Evolutionary conservation across 192 early-diverging fungal genomes (phyloP), one percentile per base, ranked within the genome.

Genomic region (Umbelopsis isabellina): DNA sequence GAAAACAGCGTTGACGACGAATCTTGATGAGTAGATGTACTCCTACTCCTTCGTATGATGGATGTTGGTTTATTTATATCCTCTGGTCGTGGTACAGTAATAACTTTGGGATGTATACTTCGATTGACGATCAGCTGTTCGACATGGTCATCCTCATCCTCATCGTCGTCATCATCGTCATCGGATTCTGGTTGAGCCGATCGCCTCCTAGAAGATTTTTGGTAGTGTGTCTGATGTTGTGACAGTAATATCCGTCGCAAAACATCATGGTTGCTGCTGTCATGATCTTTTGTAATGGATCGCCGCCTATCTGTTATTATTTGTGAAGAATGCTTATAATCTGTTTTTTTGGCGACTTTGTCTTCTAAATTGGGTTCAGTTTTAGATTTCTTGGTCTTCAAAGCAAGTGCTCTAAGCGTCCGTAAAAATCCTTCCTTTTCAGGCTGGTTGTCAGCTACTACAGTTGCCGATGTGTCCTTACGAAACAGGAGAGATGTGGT

Each of bases 241-340:
- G 55, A 16, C 27, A 61, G 27, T 33, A 61, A 33, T 35, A 61
- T 35, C 16, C 55, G 21, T 35, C 55, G 27, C n/a, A 61, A 61
- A 35, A 61, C 55, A 25, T 61, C 55, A 61, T 61, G 55, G 30
- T 61, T 61, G 18, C 37, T 61, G 16, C 27, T 61, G 55, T 61
- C 55, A n/a, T 61, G 55, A 30, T 61, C 55, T 61, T 61, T 61
- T 61, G 55, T 61, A 37, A 61, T 35, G 25, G 55, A 61, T 61
- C 55, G 55, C 30, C 55, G 27, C 30, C 55, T 61, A n/a, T 61
- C 55, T 15, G 55, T 8, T 35, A 35, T 33, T 11, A 37, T 55
- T 55, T 48, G 70, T 47, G 18, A 33, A 48, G 35, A 64, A 23
- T 48, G 64, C 25, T 55, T 45, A 23, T 35, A 66, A 30, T 47